These are phyloP conservation scores for Rutstroemia sp. DNA, from an alignment of 2,329 filamentous ascomycete genomes.

Conservation along the genomic window DNA sequence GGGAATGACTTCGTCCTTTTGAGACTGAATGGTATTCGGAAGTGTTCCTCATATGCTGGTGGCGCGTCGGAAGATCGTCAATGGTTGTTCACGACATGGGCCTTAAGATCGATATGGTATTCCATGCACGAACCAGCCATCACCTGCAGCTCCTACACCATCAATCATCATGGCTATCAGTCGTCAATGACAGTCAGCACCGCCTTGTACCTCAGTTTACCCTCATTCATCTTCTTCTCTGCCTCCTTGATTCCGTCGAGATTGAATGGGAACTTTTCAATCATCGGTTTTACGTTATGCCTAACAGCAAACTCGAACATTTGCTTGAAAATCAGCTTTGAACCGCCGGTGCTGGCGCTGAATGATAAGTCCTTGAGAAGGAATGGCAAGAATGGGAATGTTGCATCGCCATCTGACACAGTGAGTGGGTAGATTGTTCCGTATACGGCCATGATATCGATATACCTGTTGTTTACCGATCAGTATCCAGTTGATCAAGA, in stretches of 20 bases:
- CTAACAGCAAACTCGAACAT: constrained; percentile 54
- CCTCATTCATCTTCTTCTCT: constrained; percentile 11
- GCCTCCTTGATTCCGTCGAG: constrained; percentile 13
- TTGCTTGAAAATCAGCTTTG: constrained; percentile 41
- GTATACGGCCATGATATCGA: constrained; percentile 50
- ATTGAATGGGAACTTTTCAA: constrained; percentile 27
- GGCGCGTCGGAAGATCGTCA: no score
- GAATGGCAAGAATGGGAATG: constrained; percentile 25
- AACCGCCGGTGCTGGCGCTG: constrained; percentile 22
- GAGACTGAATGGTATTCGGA: no score
- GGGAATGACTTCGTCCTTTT: no score
- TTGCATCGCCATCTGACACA: constrained; percentile 41
- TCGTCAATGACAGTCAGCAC: constrained; percentile 4
- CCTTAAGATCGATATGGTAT: no score
- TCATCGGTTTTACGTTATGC: constrained; percentile 42
- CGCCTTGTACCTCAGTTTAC: constrained; percentile 14
- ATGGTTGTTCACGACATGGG: no score
- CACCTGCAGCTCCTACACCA: no score
- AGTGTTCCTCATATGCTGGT: no score
- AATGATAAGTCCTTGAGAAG: constrained; percentile 21
- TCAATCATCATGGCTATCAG: no score
- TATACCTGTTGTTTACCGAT: constrained; percentile 35
- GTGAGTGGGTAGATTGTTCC: constrained; percentile 60
- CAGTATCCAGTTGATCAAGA: background rate
- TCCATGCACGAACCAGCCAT: no score